Evolutionary conservation across 73 alveolate species (phyloP).

Genomic region (Blepharisma stoltei): DNA sequence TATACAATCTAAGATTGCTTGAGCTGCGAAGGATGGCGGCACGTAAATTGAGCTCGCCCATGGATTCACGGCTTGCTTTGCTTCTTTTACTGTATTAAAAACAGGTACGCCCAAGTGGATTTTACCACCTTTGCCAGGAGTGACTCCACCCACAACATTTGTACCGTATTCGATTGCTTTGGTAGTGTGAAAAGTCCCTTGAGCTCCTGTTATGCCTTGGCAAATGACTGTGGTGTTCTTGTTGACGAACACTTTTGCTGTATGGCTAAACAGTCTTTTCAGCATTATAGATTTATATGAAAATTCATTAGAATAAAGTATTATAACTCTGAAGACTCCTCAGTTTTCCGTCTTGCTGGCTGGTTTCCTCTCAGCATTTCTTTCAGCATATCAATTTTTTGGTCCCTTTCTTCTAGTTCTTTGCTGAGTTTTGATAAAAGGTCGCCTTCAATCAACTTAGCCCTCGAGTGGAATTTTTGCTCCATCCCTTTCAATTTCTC

Average conservation of each 20-base stretch:
- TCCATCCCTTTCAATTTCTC: not conserved
- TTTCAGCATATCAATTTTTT: constrained; percentile 18
- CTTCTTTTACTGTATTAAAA: constrained; percentile 71
- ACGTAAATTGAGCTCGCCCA: constrained; percentile 95
- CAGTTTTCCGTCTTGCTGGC: no score
- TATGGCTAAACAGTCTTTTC: constrained; percentile 29
- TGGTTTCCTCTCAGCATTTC: constrained; percentile 26
- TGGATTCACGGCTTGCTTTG: constrained; percentile 78
- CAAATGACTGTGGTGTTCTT: constrained; percentile 95
- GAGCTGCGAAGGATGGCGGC: constrained; percentile 97
- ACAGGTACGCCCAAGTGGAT: constrained; percentile 85
- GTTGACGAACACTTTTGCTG: constrained; percentile 52
- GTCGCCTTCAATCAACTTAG: not conserved
- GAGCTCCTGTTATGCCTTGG: constrained; percentile 96
- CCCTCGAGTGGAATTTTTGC: not conserved
- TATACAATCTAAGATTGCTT: constrained; percentile 82
- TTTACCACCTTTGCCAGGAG: constrained; percentile 74
- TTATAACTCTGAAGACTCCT: no score
- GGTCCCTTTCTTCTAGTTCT: not conserved
- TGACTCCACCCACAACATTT: constrained; percentile 96
- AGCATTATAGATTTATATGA: not conserved
- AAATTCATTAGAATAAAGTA: no score
- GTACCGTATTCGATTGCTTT: constrained; percentile 91
- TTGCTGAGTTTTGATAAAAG: not conserved
- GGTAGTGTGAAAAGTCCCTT: constrained; percentile 95